A percentile compares a stretch with the other conserved stretches of the same genome.
phyloP scores from a whole-genome alignment of 495 filamentous ascomycete genomes.

The Podospora fimiseda region DNA sequence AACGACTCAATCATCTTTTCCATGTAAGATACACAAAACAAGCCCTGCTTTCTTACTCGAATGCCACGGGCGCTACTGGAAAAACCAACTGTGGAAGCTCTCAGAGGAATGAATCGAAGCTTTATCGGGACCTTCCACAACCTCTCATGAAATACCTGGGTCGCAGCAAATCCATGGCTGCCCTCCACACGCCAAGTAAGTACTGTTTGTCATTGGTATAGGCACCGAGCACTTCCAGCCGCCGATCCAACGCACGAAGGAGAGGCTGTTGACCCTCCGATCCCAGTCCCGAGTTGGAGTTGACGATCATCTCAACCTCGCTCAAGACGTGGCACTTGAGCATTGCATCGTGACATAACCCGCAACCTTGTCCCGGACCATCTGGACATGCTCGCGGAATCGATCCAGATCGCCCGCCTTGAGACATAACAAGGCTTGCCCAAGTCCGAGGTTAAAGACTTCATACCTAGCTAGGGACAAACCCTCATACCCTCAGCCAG shows the following conservation, averaged over 20 bases:
- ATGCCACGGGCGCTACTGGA: too few species aligned
- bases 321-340: slow-evolving; percentile 79
- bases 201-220: slow-evolving; percentile 91
- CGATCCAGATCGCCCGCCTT: slow-evolving; percentile 43
- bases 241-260: slow-evolving; percentile 57
- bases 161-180: slow-evolving; percentile 68
- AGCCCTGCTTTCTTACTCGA: too few species aligned
- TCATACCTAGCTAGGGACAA: too few species aligned
- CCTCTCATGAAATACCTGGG: too few species aligned
- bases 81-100: too few species aligned
- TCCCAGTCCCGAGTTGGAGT: slow-evolving; percentile 34
- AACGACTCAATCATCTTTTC: too few species aligned
- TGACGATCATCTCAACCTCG: slow-evolving; percentile 76
- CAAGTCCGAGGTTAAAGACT: slow-evolving; percentile 80
- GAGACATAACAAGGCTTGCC: slow-evolving; percentile 61
- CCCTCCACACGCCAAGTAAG: slow-evolving; percentile 77
- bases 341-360: slow-evolving; percentile 70
- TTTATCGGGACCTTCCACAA: too few species aligned
- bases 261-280: slow-evolving; percentile 38
- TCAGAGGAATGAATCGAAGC: too few species aligned
- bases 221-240: slow-evolving; percentile 77
- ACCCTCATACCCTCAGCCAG: too few species aligned
- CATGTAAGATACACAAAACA: too few species aligned
- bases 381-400: slow-evolving; percentile 55
- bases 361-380: slow-evolving; percentile 63